Percentiles rank a stretch among this genome's conserved stretches.
These are phyloP conservation scores for Simmondsia chinensis DNA, from an alignment of 148 eudicot species.

Conservation along the genomic window DNA sequence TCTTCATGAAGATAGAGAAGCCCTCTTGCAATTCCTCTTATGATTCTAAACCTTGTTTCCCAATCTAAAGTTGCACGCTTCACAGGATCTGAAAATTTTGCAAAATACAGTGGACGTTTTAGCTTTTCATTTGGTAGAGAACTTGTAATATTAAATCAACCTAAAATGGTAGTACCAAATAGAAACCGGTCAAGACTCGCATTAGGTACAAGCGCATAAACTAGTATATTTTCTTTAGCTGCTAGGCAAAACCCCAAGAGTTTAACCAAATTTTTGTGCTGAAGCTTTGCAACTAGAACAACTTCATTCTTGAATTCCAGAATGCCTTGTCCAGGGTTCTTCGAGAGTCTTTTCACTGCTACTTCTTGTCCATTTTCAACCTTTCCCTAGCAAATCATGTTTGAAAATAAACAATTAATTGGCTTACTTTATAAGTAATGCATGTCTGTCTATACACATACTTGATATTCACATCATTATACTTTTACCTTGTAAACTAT, in stretches of 20 bases:
- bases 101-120: no score
- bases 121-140: no score
- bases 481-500: conserved; percentile 38
- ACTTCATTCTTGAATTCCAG: conserved; percentile 13
- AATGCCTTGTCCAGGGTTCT: conserved; percentile 2
- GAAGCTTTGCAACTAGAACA: conserved; percentile 10
- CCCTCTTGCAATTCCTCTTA: conserved; percentile 12
- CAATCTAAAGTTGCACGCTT: neutral
- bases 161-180: no score
- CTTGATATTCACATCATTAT: no score
- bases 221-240: conserved; percentile 4
- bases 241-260: conserved; percentile 12
- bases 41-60: conserved; percentile 9
- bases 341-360: conserved; percentile 10
- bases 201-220: conserved; percentile 13
- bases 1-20: conserved; percentile 18
- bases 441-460: no score
- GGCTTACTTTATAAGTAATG: no score
- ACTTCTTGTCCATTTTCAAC: conserved; percentile 7
- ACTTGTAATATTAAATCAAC: no score
- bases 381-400: conserved; percentile 5
- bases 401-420: no score
- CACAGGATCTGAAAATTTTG: conserved; percentile 3
- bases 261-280: conserved; percentile 12
- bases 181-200: conserved; percentile 7